phyloP scores from a whole-genome alignment of 2,329 filamentous ascomycete genomes.

The Botrytis sinoallii region DNA sequence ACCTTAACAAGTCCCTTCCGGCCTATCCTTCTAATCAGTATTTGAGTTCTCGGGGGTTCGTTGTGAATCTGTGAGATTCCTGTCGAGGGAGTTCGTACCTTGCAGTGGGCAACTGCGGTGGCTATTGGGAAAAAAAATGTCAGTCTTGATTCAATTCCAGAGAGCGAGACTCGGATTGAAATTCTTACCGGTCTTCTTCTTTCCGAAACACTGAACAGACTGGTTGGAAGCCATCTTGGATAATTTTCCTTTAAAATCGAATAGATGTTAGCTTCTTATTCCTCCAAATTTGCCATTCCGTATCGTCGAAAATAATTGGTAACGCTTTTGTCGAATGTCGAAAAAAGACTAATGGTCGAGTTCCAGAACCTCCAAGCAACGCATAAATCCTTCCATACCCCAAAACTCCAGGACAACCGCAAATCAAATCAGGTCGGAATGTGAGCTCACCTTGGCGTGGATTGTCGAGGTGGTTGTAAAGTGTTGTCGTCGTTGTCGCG shows the following conservation, averaged over 20 bases:
- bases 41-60: background rate
- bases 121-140: slow-evolving; percentile 46
- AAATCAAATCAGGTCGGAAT: slow-evolving; percentile 1
- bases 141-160: slow-evolving; percentile 35
- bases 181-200: slow-evolving; percentile 68
- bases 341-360: background rate
- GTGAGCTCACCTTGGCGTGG: slow-evolving; percentile 19
- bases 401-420: background rate
- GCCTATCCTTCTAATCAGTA: slow-evolving; percentile 45
- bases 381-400: slow-evolving; percentile 6
- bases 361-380: slow-evolving; percentile 2
- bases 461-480: slow-evolving; percentile 21
- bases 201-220: slow-evolving; percentile 98
- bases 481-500: slow-evolving; percentile 22
- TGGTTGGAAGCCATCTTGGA: slow-evolving; percentile 57
- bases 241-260: slow-evolving; percentile 16
- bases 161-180: slow-evolving; percentile 4
- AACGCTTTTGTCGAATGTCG: background rate
- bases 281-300: background rate
- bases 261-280: slow-evolving; percentile 13
- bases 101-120: slow-evolving; percentile 73
- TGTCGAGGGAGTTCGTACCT: slow-evolving; percentile 49
- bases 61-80: background rate
- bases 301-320: background rate
- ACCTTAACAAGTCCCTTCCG: slow-evolving; percentile 93